phyloP scores from a whole-genome alignment of 306 rosid genomes.

The Corylus americana region DNA sequence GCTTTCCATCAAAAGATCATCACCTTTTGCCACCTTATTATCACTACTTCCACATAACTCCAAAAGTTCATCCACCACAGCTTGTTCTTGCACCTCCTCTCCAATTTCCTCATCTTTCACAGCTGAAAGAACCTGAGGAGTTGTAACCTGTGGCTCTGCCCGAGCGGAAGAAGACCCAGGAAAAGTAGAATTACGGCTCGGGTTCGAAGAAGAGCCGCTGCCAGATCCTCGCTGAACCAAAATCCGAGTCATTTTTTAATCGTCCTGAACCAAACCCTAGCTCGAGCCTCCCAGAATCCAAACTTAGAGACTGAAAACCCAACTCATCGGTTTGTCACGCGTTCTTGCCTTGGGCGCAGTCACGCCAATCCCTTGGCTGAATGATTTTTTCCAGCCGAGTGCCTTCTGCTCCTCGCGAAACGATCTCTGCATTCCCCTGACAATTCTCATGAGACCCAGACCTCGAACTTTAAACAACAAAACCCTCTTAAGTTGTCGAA shows the following conservation, averaged over 20 bases:
- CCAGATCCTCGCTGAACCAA: constrained; percentile 77
- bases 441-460: constrained; percentile 99
- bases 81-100: constrained; percentile 47
- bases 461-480: constrained; percentile 77
- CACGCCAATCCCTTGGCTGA: constrained; percentile 85
- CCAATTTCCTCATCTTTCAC: constrained; percentile 63
- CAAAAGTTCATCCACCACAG: constrained; percentile 48
- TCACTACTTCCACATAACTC: constrained; percentile 44
- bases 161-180: constrained; percentile 50
- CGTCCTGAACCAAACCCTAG: constrained; percentile 25
- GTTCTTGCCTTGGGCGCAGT: constrained; percentile 88
- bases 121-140: constrained; percentile 35
- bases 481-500: constrained; percentile 66
- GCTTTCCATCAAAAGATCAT: constrained; percentile 44
- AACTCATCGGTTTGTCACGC: constrained; percentile 62
- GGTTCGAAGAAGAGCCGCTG: constrained; percentile 60
- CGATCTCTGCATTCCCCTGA: constrained; percentile 99
- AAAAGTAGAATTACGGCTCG: constrained; percentile 51
- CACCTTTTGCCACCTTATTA: constrained; percentile 41
- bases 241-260: constrained; percentile 65
- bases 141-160: constrained; percentile 46
- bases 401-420: constrained; percentile 71
- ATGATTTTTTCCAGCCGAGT: constrained; percentile 58
- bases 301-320: constrained; percentile 37
- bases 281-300: constrained; percentile 20